phyloP scores from a whole-genome alignment of 306 rosid species.

The Oemleria cerasiformis region DNA sequence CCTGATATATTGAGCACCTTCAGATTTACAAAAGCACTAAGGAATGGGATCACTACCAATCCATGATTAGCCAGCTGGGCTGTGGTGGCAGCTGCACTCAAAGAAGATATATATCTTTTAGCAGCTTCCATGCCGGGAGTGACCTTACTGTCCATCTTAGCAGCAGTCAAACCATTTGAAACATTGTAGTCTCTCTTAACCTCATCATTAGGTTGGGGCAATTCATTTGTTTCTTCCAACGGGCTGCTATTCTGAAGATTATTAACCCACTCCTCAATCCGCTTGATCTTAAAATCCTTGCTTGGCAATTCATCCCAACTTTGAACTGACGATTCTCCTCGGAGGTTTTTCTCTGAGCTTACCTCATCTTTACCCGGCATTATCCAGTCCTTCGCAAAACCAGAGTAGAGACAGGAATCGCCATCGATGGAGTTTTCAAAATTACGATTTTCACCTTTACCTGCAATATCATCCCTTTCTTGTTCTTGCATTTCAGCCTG shows the following conservation, averaged over 20 bases:
- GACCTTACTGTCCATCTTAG: slow-evolving; percentile 44
- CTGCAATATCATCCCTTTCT: slow-evolving; percentile 27
- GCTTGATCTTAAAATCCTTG: slow-evolving; percentile 62
- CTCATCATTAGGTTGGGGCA: slow-evolving; percentile 34
- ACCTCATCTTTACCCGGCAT: slow-evolving; percentile 48
- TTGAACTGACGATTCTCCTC: slow-evolving; percentile 41
- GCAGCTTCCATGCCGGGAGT: slow-evolving; percentile 84
- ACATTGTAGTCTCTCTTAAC: slow-evolving; percentile 34
- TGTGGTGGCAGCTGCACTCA: slow-evolving; percentile 57
- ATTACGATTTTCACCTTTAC: slow-evolving; percentile 38
- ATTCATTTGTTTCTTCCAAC: slow-evolving; percentile 52
- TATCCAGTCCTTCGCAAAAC: slow-evolving; percentile 64
- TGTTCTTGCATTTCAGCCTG: slow-evolving; percentile 43
- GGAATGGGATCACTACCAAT: slow-evolving; percentile 78
- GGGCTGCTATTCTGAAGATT: slow-evolving; percentile 64
- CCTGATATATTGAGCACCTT: slow-evolving; percentile 84
- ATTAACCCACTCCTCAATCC: slow-evolving; percentile 85
- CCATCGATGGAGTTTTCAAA: slow-evolving; percentile 45
- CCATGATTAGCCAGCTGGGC: slow-evolving; percentile 90
- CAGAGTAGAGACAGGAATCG: slow-evolving; percentile 45
- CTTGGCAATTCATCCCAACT: slow-evolving; percentile 37
- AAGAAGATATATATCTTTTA: slow-evolving; percentile 75
- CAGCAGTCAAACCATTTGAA: slow-evolving; percentile 26
- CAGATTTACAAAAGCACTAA: slow-evolving; percentile 76
- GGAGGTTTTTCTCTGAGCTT: slow-evolving; percentile 29